Evolutionary conservation across 2,329 filamentous ascomycete species (phyloP).

Genomic region (Ophiostoma piceae): DNA sequence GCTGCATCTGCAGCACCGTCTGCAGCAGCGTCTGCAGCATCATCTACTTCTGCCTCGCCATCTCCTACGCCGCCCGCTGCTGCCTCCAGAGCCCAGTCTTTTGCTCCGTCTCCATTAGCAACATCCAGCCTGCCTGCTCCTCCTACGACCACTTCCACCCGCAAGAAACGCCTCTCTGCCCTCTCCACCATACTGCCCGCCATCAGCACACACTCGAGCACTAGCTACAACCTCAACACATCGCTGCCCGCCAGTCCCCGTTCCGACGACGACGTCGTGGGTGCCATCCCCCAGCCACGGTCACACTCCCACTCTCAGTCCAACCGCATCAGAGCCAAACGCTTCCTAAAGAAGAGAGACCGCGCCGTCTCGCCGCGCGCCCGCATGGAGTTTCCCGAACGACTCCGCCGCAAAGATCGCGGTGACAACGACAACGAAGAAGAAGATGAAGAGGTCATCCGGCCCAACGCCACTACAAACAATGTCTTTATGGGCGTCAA

Average conservation of each 20-base stretch:
- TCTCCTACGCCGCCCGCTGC: slow-evolving; percentile 3
- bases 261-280: slow-evolving; percentile 9
- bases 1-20: background rate
- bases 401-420: slow-evolving; percentile 41
- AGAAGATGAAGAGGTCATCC: slow-evolving; percentile 46
- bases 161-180: slow-evolving; percentile 1
- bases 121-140: background rate
- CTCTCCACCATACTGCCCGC: slow-evolving; percentile 9
- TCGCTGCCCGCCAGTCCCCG: slow-evolving; percentile 12
- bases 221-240: slow-evolving; percentile 1
- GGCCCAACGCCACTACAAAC: slow-evolving; percentile 40
- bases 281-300: background rate
- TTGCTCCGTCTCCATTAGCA: background rate
- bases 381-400: slow-evolving; percentile 49
- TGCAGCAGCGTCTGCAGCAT: background rate
- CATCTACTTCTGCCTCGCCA: background rate
- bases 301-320: background rate
- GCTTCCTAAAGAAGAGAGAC: slow-evolving; percentile 4
- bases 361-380: slow-evolving; percentile 35
- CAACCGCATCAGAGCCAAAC: slow-evolving; percentile 5
- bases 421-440: slow-evolving; percentile 37
- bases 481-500: slow-evolving; percentile 70
- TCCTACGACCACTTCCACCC: background rate
- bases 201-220: slow-evolving; percentile 5
- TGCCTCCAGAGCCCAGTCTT: slow-evolving; percentile 4